Conservation (phyloP, 75 land plant genomes). For the Cupressus sempervirens region DNA sequence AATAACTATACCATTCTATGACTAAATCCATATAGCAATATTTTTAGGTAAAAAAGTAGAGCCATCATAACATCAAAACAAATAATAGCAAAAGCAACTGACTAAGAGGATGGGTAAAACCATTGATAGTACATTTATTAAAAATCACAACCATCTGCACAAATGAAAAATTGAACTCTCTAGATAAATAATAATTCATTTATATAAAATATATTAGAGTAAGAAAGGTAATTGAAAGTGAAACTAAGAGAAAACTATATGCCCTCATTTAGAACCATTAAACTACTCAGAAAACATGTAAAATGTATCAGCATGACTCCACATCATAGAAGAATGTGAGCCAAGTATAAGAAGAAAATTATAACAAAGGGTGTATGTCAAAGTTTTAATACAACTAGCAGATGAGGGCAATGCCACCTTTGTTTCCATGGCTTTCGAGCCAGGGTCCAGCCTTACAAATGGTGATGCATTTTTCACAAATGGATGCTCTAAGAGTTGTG, state of each 20-base stretch:
- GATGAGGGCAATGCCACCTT: constrained; percentile 36
- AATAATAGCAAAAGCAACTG: too few species aligned
- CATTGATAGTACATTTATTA: too few species aligned
- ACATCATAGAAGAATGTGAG: not conserved
- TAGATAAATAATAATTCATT: too few species aligned
- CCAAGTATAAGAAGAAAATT: not conserved
- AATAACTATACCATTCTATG: not conserved
- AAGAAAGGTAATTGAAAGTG: not conserved
- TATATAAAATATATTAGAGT: too few species aligned
- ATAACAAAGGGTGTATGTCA: constrained; percentile 26
- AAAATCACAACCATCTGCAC: too few species aligned
- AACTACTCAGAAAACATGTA: not conserved
- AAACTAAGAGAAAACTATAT: not conserved
- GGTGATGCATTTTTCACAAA: constrained; percentile 55
- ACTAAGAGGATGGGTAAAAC: too few species aligned
- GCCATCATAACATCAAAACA: too few species aligned
- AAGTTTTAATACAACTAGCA: constrained; percentile 27
- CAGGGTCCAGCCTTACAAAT: constrained; percentile 29
- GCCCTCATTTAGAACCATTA: not conserved
- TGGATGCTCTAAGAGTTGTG: constrained; percentile 70
- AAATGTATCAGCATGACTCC: not conserved
- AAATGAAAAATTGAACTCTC: too few species aligned
- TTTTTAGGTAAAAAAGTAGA: too few species aligned
- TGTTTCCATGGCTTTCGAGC: constrained; percentile 25
- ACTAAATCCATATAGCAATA: too few species aligned